Evolutionary conservation across 2,329 filamentous ascomycete species (phyloP), one percentile per base, ranked within the genome.

Genomic region (Arthrinium puccinioides): DNA sequence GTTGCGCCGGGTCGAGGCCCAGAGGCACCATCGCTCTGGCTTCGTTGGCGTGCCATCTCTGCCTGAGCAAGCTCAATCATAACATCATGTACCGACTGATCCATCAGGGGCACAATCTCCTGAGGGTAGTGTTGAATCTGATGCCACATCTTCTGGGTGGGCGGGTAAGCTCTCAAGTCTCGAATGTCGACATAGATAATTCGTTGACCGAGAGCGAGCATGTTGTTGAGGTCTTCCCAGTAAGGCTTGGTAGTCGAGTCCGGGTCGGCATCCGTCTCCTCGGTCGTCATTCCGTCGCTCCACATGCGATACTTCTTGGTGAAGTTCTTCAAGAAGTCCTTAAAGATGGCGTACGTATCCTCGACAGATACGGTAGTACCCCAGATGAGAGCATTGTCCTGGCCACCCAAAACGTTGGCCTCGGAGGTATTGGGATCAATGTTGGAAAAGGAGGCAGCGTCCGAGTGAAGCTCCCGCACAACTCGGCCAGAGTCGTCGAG

Each of bases 31-130:
- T 52, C 55, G 39, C 50, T 56, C 43, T 59, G 56, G 27, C 48
- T 56, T 46, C 82, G 75, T 54, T 83, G 72, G 42, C 78, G 78
- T 23, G 82, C 70, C 71, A 84, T 86, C 52, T 94, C 84, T 42
- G 82, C 81, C 44, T 85, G 78, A 1, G 90, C 88, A 34, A 97
- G 67, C 55, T 95, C 89, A 18, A 92, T 77, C 82, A 97, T 94
- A 37, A 87, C 72, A 62, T 98, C 90, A 56, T 95, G 94, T 35
- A 96, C 78, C 6, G 82, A 81, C 60, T 94, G 87, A 72, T 98
- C 94, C 84, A 98, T 95, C 32, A 97, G 73, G 3, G 90, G 89
- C 30, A 98, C 84, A 37, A 98, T 89, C 71, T 98, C 92, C 54
- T 92, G 88, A 0, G 92, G 92, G 55, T 96, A 98, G 11, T 85